Evolutionary conservation across 192 early-diverging fungal genomes (phyloP), one percentile per base, ranked within the genome.

Genomic region (Coemansia sp.): DNA sequence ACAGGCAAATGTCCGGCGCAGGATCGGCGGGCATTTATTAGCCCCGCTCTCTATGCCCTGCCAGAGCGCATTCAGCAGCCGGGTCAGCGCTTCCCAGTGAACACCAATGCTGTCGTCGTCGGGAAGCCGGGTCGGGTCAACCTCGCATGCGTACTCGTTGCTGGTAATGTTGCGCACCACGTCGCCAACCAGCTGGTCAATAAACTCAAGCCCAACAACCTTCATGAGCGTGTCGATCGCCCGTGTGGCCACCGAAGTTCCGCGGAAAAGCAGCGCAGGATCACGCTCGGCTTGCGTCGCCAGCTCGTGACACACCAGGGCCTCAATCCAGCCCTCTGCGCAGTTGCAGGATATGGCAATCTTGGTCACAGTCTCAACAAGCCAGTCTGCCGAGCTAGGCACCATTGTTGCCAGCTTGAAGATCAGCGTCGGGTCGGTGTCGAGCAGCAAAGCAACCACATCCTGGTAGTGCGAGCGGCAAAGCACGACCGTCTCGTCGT

Each of bases 151-250:
- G 49, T 83, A 55, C 27, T 74, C 82, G 31, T 66, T 71, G 35
- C 66, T 59, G 40, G 75, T 79, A 16, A 90, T 80, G 6, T 60
- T 53, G 22, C 84, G 80, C 51, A 90, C 74, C 6, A 87, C 82
- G 23, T 82, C 80, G 18, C 87, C 87, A 14, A 90, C 72, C 33
- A 84, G 82, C 44, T 84, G 76, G 43, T 90, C 87, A 6, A 88
- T 54, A 30, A 84, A 88, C 31, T 73, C 62, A 32, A 82, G 73
- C 0, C 88, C 86, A 14, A 84, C 65, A 38, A 87, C 65, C 24
- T 85, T 86, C 88, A 90, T 90, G 54, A 87, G 83, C 6, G 82
- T 79, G 66, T 90, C 88, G 28, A 88, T 67, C 5, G 85, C 83
- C 23, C 87, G 86, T 2, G 88, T 90, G 24, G 85, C 65, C 16